Conservation (phyloP, 805 yeast genomes). For the Ogataea methylovora region DNA sequence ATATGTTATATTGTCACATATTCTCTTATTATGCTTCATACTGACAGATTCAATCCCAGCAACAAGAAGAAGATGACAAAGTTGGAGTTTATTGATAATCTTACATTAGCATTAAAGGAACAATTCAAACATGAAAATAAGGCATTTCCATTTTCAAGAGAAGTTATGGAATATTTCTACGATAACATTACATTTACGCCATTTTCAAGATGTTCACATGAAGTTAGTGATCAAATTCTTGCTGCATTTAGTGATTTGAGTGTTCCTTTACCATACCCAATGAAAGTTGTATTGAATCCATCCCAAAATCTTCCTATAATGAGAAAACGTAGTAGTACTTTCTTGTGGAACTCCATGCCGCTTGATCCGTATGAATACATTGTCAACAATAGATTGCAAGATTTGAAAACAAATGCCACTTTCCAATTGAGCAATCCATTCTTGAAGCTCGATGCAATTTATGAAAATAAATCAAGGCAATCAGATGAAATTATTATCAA, state of each 20-base stretch:
- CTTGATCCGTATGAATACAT: slow-evolving; percentile 32
- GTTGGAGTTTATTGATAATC: slow-evolving; percentile 46
- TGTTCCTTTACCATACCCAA: slow-evolving; percentile 21
- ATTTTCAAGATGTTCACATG: slow-evolving; percentile 34
- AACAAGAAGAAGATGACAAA: slow-evolving; percentile 63
- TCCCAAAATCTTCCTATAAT: slow-evolving; percentile 5
- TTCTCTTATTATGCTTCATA: slow-evolving; percentile 64
- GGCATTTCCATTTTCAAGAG: slow-evolving; percentile 22
- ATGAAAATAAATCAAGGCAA: too few relatives aligned
- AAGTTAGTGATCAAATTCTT: slow-evolving; percentile 14
- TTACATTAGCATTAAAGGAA: slow-evolving; percentile 16
- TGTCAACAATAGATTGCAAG: slow-evolving; percentile 15
- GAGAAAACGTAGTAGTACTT: slow-evolving; percentile 20
- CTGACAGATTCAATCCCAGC: slow-evolving; percentile 62
- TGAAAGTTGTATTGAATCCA: slow-evolving; percentile 11
- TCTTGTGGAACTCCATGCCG: slow-evolving; percentile 18
- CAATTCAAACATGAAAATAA: slow-evolving; percentile 11
- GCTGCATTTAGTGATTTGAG: slow-evolving; percentile 10
- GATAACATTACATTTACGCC: slow-evolving; percentile 61
- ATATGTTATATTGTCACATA: slow-evolving; percentile 57
- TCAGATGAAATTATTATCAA: not conserved
- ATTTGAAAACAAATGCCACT: slow-evolving; percentile 13
- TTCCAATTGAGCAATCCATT: slow-evolving; percentile 17
- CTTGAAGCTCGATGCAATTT: slow-evolving; percentile 4
- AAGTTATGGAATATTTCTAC: slow-evolving; percentile 47